phyloP scores from a whole-genome alignment of 73 alveolate species.

The Symbiodinium pilosum region DNA sequence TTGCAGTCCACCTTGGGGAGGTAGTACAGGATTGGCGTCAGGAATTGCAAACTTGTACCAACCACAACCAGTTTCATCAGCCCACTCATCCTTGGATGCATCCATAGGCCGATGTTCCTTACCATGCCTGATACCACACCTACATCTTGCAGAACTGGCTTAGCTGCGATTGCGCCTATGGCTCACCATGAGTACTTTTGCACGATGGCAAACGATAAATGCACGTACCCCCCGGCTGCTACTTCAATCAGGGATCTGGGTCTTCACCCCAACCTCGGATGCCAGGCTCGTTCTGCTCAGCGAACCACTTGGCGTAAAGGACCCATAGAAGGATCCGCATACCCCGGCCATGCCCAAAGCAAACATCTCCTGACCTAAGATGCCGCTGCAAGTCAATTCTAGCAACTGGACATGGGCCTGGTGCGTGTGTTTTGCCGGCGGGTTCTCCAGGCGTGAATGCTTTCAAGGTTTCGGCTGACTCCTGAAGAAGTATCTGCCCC shows the following conservation, averaged over 20 bases:
- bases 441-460: not conserved
- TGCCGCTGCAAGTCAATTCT: not conserved
- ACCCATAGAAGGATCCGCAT: conserved; percentile 86
- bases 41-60: conserved; percentile 55
- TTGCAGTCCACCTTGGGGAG: conserved; percentile 71
- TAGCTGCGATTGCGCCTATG: too few relatives aligned
- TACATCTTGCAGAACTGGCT: too few relatives aligned
- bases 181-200: too few relatives aligned
- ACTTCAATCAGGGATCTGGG: not conserved
- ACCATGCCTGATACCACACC: too few relatives aligned
- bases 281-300: conserved; percentile 80
- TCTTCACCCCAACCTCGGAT: conserved; percentile 38
- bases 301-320: conserved; percentile 92
- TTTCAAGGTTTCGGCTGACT: too few relatives aligned
- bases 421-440: not conserved
- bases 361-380: conserved; percentile 75
- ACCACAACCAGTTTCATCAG: conserved; percentile 87
- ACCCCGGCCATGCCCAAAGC: conserved; percentile 94
- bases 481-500: too few relatives aligned
- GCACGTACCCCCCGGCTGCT: too few relatives aligned
- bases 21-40: conserved; percentile 68
- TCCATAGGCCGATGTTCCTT: too few relatives aligned
- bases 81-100: conserved; percentile 27
- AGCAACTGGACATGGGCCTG: not conserved
- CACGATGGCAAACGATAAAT: too few relatives aligned